phyloP scores from a whole-genome alignment of 805 yeast species.

The Zygosaccharomyces rouxii region DNA sequence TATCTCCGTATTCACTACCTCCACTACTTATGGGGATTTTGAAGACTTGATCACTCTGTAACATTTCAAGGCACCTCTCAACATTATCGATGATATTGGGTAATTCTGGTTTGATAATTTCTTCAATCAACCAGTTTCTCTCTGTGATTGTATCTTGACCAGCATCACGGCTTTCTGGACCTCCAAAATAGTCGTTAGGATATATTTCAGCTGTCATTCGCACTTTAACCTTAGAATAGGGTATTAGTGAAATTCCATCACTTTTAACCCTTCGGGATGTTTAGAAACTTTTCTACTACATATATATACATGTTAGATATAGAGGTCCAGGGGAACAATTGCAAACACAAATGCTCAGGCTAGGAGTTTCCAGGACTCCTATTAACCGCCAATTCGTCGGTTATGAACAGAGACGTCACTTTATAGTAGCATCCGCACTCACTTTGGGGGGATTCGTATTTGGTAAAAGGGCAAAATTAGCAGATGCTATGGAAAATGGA shows the following conservation, averaged over 20 bases:
- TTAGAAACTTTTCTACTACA: background rate
- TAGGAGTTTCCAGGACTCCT: background rate
- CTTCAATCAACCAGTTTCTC: slow-evolving; percentile 45
- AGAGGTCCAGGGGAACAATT: background rate
- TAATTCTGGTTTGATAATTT: slow-evolving; percentile 45
- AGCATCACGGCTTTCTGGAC: slow-evolving; percentile 9
- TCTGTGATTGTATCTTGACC: slow-evolving; percentile 22
- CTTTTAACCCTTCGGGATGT: background rate
- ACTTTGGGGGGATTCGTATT: slow-evolving; percentile 25
- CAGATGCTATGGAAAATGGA: slow-evolving; percentile 49
- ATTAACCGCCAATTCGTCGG: background rate
- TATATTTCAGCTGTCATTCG: slow-evolving; percentile 36
- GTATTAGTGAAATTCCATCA: background rate
- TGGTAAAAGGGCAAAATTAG: slow-evolving; percentile 48
- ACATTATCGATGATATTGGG: slow-evolving; percentile 46
- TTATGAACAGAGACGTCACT: slow-evolving; percentile 14
- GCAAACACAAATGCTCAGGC: background rate
- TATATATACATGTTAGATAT: slow-evolving; percentile 1
- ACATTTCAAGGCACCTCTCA: slow-evolving; percentile 37
- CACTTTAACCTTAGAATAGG: background rate
- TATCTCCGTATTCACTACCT: slow-evolving; percentile 9
- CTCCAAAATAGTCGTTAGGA: slow-evolving; percentile 29
- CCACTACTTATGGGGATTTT: slow-evolving; percentile 48
- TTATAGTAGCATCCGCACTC: slow-evolving; percentile 13
- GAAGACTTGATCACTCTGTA: slow-evolving; percentile 40